These are phyloP conservation scores for Ephemerocybe angulata DNA, from an alignment of 768 basidiomycete species.

Conservation along the genomic window DNA sequence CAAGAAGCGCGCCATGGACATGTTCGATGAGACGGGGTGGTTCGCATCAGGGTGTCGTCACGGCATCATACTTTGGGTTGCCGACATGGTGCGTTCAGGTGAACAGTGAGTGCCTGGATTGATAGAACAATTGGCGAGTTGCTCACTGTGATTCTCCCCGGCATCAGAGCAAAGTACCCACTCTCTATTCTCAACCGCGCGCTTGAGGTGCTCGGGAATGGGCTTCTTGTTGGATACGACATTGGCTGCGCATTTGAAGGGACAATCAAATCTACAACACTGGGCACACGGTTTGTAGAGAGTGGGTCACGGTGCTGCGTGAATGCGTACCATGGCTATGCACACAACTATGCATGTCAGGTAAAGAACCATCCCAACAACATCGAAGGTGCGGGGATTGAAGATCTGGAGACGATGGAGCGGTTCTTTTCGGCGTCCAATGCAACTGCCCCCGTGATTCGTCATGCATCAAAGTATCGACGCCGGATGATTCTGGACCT, in stretches of 20 bases:
- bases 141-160: background rate
- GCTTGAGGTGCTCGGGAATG: constrained; percentile 17
- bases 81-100: constrained; percentile 19
- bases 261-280: constrained; percentile 18
- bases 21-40: constrained; percentile 24
- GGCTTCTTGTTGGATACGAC: constrained; percentile 24
- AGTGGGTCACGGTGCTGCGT: constrained; percentile 12
- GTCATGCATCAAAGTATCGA: background rate
- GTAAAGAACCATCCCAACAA: constrained; percentile 17
- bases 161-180: constrained; percentile 25
- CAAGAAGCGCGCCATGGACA: constrained; percentile 14
- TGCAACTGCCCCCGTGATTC: too few species aligned
- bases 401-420: constrained; percentile 25
- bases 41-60: constrained; percentile 27
- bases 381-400: constrained; percentile 17
- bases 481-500: background rate
- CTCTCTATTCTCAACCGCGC: constrained; percentile 21
- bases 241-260: constrained; percentile 25
- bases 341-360: constrained; percentile 28
- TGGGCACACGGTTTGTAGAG: constrained; percentile 13
- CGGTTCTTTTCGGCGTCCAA: constrained; percentile 15
- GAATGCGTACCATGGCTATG: constrained; percentile 24
- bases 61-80: constrained; percentile 21
- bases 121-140: background rate
- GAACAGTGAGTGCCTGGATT: background rate